A percentile compares a stretch with the other conserved stretches of the same genome.
Conservation (phyloP, 2,329 filamentous ascomycete genomes). For the Xylariales sp. region DNA sequence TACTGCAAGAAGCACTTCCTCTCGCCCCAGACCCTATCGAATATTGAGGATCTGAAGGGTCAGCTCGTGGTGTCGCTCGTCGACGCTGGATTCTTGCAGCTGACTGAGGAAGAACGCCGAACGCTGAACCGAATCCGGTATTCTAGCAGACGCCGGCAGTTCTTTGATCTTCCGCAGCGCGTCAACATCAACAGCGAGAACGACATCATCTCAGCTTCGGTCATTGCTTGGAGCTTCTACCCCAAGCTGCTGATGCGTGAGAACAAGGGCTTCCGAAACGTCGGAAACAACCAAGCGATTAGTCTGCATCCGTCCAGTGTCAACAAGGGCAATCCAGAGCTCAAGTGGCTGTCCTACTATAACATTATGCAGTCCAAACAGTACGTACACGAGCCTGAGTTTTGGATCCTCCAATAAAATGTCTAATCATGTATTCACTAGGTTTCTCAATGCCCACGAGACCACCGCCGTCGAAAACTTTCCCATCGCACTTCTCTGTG, state of each 20-base stretch:
- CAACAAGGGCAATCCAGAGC: conserved; percentile 65
- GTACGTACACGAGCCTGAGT: conserved; percentile 41
- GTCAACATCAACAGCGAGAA: conserved; percentile 75
- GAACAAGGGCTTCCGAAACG: conserved; percentile 79
- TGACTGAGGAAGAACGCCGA: conserved; percentile 69
- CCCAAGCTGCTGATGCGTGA: conserved; percentile 86
- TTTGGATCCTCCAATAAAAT: conserved; percentile 9
- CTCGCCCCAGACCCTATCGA: conserved; percentile 78
- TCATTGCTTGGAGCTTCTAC: conserved; percentile 93
- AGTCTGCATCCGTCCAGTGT: conserved; percentile 84
- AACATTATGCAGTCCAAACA: conserved; percentile 92
- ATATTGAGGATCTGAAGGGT: conserved; percentile 93
- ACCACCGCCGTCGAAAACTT: conserved; percentile 79
- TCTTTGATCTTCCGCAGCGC: conserved; percentile 76
- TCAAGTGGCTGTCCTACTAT: conserved; percentile 90
- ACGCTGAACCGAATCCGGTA: conserved; percentile 66
- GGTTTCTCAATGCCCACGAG: conserved; percentile 85
- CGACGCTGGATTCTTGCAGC: conserved; percentile 76
- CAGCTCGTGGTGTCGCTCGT: conserved; percentile 82
- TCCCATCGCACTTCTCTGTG: conserved; percentile 77
- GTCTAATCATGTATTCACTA: conserved; percentile 23
- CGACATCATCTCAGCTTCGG: conserved; percentile 72
- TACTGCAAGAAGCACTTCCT: conserved; percentile 96
- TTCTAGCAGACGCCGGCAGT: conserved; percentile 62
- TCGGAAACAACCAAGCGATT: conserved; percentile 88